Evolutionary conservation across 805 yeast genomes (phyloP).

Genomic region (Ogataea parapolymorpha): DNA sequence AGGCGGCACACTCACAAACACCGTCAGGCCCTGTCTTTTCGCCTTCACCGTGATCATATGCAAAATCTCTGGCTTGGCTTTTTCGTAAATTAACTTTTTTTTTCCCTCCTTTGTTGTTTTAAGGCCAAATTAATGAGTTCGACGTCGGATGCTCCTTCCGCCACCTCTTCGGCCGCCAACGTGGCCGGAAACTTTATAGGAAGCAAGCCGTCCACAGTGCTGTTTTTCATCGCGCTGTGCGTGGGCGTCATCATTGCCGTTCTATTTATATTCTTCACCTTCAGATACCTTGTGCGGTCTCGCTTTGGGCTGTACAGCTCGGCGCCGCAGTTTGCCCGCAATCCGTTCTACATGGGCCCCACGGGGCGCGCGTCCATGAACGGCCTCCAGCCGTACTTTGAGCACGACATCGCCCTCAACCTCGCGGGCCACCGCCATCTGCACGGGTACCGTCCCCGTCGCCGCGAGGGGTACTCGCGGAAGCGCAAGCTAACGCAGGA

Average conservation of each 20-base stretch:
- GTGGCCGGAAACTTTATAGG: conserved; percentile 27
- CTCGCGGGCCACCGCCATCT: conserved; percentile 9
- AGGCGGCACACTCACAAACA: conserved; percentile 27
- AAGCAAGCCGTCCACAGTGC: conserved; percentile 57
- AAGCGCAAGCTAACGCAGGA: conserved; percentile 51
- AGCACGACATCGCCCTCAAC: conserved; percentile 17
- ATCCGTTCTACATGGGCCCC: conserved; percentile 25
- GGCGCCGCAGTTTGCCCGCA: conserved; percentile 26
- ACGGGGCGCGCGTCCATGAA: conserved; percentile 26
- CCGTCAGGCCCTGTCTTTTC: conserved; percentile 36
- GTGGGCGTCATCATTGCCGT: conserved; percentile 58
- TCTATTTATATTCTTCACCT: conserved; percentile 56
- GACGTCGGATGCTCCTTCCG: conserved; percentile 2
- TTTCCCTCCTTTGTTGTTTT: not conserved
- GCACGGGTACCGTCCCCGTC: conserved; percentile 5
- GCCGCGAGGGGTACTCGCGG: conserved; percentile 35
- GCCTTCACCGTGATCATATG: conserved; percentile 28
- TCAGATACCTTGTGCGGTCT: conserved; percentile 57
- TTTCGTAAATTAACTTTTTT: not conserved
- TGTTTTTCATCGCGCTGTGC: conserved; percentile 61
- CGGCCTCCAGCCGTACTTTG: conserved; percentile 25
- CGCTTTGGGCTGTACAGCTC: conserved; percentile 51
- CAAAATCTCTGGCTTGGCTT: not conserved
- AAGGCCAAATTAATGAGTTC: conserved; percentile 2
- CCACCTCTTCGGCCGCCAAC: conserved; percentile 3